Conservation (phyloP, 2,329 filamentous ascomycete genomes). For the Xylariaceae sp. region DNA sequence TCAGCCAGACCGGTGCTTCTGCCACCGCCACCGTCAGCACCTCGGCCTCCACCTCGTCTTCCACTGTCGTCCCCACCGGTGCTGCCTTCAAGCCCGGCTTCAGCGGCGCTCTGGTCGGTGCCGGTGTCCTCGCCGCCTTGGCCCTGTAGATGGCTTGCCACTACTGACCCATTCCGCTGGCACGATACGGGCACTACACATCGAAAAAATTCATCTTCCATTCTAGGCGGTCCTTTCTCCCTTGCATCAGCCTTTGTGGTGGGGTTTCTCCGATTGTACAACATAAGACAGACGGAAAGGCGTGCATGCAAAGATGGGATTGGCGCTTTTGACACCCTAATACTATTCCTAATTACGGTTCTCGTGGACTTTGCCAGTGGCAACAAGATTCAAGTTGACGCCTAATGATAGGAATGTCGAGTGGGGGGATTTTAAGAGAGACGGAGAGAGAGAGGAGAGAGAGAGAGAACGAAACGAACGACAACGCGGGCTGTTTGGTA, state of each 20-base stretch:
- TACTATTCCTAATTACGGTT: constrained; percentile 31
- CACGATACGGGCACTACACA: not conserved
- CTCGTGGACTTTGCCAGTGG: constrained; percentile 8
- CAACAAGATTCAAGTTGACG: constrained; percentile 1
- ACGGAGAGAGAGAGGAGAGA: not conserved
- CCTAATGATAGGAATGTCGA: constrained; percentile 6
- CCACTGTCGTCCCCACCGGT: constrained; percentile 6
- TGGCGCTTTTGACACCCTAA: constrained; percentile 8
- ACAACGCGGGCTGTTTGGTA: constrained; percentile 8
- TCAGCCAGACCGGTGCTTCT: constrained; percentile 11
- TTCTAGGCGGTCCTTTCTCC: constrained; percentile 23
- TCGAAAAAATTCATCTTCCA: constrained; percentile 22
- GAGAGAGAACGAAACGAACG: not conserved
- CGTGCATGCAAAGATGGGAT: constrained; percentile 9
- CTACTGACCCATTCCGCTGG: constrained; percentile 3
- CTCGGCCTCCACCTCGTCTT: constrained; percentile 9
- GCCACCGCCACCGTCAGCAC: constrained; percentile 3
- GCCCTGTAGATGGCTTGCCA: constrained; percentile 24
- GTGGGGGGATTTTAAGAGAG: not conserved
- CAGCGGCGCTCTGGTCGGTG: constrained; percentile 25
- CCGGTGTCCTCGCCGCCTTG: constrained; percentile 26
- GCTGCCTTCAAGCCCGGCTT: constrained; percentile 26
- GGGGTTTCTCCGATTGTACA: constrained; percentile 11
- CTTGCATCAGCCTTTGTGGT: constrained; percentile 13
- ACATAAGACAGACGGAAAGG: not conserved